Percentiles rank a stretch among this genome's conserved stretches.
Conservation (phyloP, 495 filamentous ascomycete species). For the Tetracladium marchalianum region DNA sequence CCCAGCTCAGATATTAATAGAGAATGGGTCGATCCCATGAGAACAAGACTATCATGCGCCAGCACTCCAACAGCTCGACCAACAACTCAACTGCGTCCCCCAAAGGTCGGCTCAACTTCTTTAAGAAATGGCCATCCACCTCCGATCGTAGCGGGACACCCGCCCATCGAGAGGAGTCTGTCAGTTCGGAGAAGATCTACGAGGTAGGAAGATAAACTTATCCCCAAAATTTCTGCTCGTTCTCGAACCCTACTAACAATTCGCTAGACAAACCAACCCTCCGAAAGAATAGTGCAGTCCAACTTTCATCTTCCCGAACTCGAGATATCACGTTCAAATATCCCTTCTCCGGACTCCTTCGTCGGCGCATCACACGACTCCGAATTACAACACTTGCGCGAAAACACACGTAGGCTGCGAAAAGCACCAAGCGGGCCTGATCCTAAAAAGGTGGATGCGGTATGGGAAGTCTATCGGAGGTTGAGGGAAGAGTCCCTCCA, state of each 20-base stretch:
- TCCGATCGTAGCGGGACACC: not conserved
- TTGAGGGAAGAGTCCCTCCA: constrained; percentile 18
- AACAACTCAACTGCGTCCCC: constrained; percentile 7
- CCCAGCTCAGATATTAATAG: constrained; percentile 1
- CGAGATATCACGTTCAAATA: constrained; percentile 13
- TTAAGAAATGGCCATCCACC: constrained; percentile 9
- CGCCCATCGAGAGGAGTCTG: not conserved
- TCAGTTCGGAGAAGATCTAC: constrained; percentile 10
- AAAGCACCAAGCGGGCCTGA: constrained; percentile 16
- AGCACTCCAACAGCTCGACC: constrained; percentile 10
- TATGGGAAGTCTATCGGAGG: constrained; percentile 24
- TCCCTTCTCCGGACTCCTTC: constrained; percentile 15
- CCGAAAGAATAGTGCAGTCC: constrained; percentile 8
- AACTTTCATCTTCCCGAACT: constrained; percentile 8
- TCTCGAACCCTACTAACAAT: not conserved
- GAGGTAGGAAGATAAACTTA: constrained; percentile 2
- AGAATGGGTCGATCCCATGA: not conserved
- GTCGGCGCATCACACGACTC: constrained; percentile 11
- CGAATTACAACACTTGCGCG: constrained; percentile 19
- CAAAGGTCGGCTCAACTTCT: constrained; percentile 9
- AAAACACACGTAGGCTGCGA: constrained; percentile 17
- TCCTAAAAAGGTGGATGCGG: constrained; percentile 22
- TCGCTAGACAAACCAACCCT: not conserved
- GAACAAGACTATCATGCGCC: constrained; percentile 8
- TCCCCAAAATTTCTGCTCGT: no score